A percentile compares a stretch with the other conserved stretches of the same genome.
Conservation (phyloP, 768 basidiomycete genomes). For the Myochromella boudieri region DNA sequence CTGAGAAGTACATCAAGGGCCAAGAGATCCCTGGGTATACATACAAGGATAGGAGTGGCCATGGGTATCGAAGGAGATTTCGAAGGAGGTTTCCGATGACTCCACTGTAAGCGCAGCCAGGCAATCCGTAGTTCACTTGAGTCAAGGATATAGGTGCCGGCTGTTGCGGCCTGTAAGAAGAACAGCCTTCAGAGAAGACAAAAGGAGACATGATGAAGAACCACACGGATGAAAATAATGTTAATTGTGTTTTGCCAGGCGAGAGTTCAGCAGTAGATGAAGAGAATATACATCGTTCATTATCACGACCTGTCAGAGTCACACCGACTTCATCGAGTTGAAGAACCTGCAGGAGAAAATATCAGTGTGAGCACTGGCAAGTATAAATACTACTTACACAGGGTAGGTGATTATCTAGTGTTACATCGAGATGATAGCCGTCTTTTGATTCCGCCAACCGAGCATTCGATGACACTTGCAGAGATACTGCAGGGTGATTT, state of each 20-base stretch:
- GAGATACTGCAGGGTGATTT: conserved; percentile 67
- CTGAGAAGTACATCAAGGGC: conserved; percentile 64
- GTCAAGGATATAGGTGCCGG: conserved; percentile 70
- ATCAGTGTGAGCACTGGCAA: background rate
- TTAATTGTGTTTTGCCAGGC: conserved; percentile 59
- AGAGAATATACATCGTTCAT: conserved; percentile 60
- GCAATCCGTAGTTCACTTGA: conserved; percentile 66
- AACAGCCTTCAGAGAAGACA: background rate
- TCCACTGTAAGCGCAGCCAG: conserved; percentile 67
- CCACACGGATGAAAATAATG: conserved; percentile 72
- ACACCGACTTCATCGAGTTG: conserved; percentile 62
- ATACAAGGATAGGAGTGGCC: conserved; percentile 44
- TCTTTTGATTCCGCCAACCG: conserved; percentile 60
- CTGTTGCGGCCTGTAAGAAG: conserved; percentile 56
- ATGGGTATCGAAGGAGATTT: conserved; percentile 26
- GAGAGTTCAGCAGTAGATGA: conserved; percentile 39
- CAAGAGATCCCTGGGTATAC: conserved; percentile 59
- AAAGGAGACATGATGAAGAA: background rate
- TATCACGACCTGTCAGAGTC: conserved; percentile 60
- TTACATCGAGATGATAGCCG: conserved; percentile 59
- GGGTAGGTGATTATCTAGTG: conserved; percentile 66
- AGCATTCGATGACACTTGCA: conserved; percentile 49
- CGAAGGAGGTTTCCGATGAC: conserved; percentile 38
- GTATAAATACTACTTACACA: conserved; percentile 54
- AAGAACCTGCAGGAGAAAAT: too few species aligned